Conservation (phyloP, 768 basidiomycete species). For the Neoboletus brunneissimus region DNA sequence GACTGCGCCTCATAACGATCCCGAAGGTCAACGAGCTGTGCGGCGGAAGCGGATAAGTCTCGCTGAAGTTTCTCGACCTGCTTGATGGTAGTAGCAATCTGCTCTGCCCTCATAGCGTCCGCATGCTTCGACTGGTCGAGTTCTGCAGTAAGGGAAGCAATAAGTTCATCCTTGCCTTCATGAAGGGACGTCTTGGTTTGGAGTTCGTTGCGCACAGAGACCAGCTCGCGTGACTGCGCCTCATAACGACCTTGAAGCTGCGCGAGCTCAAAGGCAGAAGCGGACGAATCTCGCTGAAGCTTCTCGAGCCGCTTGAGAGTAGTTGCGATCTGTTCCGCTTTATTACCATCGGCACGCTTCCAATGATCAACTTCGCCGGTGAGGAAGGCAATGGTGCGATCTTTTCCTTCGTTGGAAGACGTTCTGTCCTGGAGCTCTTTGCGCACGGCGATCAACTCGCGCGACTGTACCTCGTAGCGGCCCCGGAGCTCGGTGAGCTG, state of each 20-base stretch:
- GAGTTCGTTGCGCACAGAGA: neutral
- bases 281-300: neutral
- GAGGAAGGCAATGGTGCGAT: neutral
- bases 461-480: slow-evolving; percentile 4
- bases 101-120: neutral
- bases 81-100: neutral
- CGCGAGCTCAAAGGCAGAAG: neutral
- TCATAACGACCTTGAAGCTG: neutral
- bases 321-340: neutral
- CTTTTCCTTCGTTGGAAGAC: neutral
- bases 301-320: neutral
- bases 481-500: neutral
- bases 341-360: neutral
- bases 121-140: neutral
- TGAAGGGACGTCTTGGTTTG: neutral
- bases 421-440: neutral
- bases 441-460: neutral
- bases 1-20: neutral
- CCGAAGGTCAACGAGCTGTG: neutral
- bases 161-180: neutral
- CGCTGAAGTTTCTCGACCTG: neutral
- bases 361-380: neutral
- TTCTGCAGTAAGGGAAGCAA: neutral
- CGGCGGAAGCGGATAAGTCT: neutral
- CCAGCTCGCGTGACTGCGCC: neutral